Evolutionary conservation across 2,329 filamentous ascomycete species (phyloP).

Genomic region (Penicillium sumatraense): DNA sequence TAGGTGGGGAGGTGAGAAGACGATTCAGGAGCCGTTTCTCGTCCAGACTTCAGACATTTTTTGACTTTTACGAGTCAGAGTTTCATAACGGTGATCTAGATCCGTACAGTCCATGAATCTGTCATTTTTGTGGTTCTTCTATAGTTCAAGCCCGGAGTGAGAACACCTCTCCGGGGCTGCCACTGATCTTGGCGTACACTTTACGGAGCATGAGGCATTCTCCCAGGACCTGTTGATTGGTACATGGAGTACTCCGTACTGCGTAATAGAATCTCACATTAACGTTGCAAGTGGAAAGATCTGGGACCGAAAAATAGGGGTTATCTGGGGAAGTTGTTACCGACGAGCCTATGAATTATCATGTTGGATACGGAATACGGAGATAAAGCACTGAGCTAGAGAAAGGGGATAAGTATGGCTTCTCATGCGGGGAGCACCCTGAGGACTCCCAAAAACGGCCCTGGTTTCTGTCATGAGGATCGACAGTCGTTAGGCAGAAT

Average conservation of each 20-base stretch:
- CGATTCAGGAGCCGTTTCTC: not conserved
- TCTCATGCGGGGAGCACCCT: not conserved
- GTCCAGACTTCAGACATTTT: not conserved
- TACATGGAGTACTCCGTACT: no score
- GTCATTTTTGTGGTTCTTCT: no score
- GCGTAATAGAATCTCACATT: no score
- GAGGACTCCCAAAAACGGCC: not conserved
- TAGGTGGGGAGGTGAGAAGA: not conserved
- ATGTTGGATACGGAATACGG: no score
- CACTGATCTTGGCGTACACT: no score
- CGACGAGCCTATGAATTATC: not conserved
- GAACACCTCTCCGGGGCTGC: no score
- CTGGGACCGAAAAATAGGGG: not conserved
- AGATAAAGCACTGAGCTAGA: not conserved
- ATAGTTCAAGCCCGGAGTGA: no score
- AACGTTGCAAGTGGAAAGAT: not conserved
- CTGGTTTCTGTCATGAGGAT: slow-evolving; percentile 5
- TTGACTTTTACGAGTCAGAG: not conserved
- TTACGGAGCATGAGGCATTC: no score
- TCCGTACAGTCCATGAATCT: no score
- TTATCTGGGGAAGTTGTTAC: not conserved
- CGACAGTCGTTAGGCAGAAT: not conserved
- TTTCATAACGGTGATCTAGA: not conserved
- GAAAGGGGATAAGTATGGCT: not conserved
- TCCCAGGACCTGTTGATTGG: no score